Evolutionary conservation across 2,329 filamentous ascomycete species (phyloP).

Genomic region (Sclerotiophoma versabilis): DNA sequence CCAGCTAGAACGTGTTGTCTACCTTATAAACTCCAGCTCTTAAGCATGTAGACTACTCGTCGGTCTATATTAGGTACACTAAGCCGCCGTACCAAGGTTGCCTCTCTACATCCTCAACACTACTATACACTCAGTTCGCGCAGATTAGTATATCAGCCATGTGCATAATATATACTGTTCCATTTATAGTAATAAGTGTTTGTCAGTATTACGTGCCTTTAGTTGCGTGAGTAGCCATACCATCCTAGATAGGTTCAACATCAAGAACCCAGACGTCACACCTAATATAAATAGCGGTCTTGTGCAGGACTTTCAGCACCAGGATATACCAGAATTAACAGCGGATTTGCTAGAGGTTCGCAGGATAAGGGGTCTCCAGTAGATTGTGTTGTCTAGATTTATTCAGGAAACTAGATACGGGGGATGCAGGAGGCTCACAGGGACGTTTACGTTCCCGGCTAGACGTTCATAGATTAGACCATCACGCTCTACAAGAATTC

Average conservation of each 20-base stretch:
- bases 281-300: conserved; percentile 16
- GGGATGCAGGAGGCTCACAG: conserved; percentile 7
- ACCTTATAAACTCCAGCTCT: conserved; percentile 14
- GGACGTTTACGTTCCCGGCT: conserved; percentile 16
- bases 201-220: conserved; percentile 18
- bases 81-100: conserved; percentile 20
- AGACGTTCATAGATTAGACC: conserved; percentile 7
- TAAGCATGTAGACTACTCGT: conserved; percentile 19
- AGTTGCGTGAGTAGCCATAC: conserved; percentile 14
- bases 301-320: conserved; percentile 18
- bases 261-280: conserved; percentile 13
- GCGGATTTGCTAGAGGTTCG: conserved; percentile 15
- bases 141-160: conserved; percentile 7
- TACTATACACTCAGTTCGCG: conserved; percentile 17
- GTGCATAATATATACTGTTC: conserved; percentile 9
- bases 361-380: conserved; percentile 11
- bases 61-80: conserved; percentile 15
- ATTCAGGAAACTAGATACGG: conserved; percentile 10
- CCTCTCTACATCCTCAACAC: conserved; percentile 20
- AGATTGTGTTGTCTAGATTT: conserved; percentile 17
- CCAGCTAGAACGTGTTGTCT: conserved; percentile 4
- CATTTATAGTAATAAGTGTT: conserved; percentile 18
- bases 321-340: conserved; percentile 12
- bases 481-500: conserved; percentile 20
- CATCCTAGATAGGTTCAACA: conserved; percentile 16